Evolutionary conservation across 768 basidiomycete genomes (phyloP), one percentile per base, ranked within the genome.

Genomic region (Naganishia vishniacii): DNA sequence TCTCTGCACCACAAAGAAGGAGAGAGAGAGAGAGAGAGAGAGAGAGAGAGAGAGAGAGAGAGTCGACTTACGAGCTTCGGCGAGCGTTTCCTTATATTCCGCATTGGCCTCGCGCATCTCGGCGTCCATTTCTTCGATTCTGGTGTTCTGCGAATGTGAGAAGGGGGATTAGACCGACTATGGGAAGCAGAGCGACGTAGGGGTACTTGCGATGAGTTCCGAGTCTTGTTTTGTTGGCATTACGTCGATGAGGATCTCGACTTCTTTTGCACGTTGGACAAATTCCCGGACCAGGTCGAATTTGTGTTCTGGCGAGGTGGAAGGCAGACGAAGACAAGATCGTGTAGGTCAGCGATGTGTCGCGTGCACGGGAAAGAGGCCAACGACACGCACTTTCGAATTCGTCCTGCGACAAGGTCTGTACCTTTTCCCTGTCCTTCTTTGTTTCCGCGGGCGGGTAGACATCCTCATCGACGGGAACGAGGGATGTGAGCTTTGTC

Each of bases 261-360:
- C 62, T n/a, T 63, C 18, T 34, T 63, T 63, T 16, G 62, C 62
- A 12, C 40, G 40, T 42, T 56, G 62, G 18, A 63, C 62, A 13
- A 51, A 63, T 32, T 45, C 40, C 8, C 41, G 25, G 2, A 51
- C 62, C 9, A 63, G 41, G 25, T 63, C 62, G 13, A 51, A 15
- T 31, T 63, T 63, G 26, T 42, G 44, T 15, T 45, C 62, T 63
- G 49, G 28, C 9, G 20, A 48, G 20, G 26, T 20, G 29, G n/a
- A 25, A 16, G 15, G 48, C 9, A 23, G 16, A 26, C 16, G 26
- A 48, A 29, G 26, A 29, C n/a, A n/a, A n/a, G n/a, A n/a, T n/a
- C n/a, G n/a, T n/a, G n/a, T n/a, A n/a, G n/a, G n/a, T n/a, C n/a
- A n/a, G n/a, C n/a, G n/a, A n/a, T n/a, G n/a, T n/a, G n/a, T n/a